phyloP scores from a whole-genome alignment of 495 filamentous ascomycete species.

The Rhypophila decipiens region DNA sequence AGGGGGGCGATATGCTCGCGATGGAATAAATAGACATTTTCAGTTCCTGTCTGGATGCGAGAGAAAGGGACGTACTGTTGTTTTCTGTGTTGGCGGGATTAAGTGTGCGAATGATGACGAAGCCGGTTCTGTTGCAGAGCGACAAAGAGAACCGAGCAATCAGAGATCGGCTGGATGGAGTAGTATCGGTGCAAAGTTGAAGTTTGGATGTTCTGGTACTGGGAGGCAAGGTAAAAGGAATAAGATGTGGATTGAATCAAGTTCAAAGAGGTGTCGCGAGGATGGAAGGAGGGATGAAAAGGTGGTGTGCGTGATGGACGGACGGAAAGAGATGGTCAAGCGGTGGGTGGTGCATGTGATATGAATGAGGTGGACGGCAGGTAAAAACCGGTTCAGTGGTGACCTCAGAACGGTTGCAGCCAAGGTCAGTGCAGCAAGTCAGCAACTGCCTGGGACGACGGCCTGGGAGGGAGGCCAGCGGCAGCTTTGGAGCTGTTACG shows the following conservation, averaged over 20 bases:
- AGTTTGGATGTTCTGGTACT: conserved; percentile 2
- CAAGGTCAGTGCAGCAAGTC: not conserved
- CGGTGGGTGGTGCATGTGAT: conserved; percentile 17
- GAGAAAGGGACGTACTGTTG: not conserved
- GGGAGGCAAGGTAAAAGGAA: not conserved
- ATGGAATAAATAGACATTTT: not conserved
- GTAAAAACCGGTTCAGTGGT: conserved; percentile 3
- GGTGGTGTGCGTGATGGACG: too few species aligned
- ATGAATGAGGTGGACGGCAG: not conserved
- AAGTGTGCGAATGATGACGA: not conserved
- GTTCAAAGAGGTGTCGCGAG: not conserved
- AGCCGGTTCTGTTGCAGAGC: too few species aligned
- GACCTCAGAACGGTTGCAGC: conserved; percentile 11
- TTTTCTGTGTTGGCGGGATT: not conserved
- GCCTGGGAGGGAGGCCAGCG: too few species aligned
- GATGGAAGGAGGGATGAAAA: too few species aligned
- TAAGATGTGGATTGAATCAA: conserved; percentile 2
- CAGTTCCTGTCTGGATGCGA: not conserved
- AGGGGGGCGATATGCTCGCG: not conserved
- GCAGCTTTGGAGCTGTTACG: too few species aligned
- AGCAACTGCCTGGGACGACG: too few species aligned
- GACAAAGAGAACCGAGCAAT: too few species aligned
- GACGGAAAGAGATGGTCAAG: conserved; percentile 5
- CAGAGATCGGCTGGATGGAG: not conserved
- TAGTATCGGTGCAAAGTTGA: not conserved